These are phyloP conservation scores for Annulohypoxylon moriforme DNA, from an alignment of 495 filamentous ascomycete genomes.

Conservation along the genomic window DNA sequence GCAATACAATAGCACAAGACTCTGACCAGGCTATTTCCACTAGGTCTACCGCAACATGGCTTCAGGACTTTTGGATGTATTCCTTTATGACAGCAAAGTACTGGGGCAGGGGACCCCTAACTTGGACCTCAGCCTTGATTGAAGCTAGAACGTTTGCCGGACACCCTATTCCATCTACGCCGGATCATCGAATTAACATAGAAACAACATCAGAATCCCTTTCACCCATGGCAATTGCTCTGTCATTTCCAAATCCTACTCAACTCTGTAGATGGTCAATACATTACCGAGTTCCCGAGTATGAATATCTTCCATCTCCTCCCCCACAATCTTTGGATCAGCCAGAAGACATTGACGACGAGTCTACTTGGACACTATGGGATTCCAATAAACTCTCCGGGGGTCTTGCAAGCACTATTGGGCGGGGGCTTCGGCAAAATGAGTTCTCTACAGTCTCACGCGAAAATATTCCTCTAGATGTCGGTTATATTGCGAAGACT, in stretches of 20 bases:
- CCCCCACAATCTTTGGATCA: background rate
- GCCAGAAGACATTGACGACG: conserved; percentile 38
- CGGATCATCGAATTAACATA: background rate
- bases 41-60: conserved; percentile 40
- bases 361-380: conserved; percentile 48
- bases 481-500: conserved; percentile 41
- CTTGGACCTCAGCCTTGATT: conserved; percentile 47
- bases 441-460: conserved; percentile 43
- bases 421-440: conserved; percentile 47
- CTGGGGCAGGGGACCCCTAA: conserved; percentile 55
- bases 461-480: conserved; percentile 46
- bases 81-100: conserved; percentile 56
- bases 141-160: conserved; percentile 18
- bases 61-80: conserved; percentile 59
- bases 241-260: no score
- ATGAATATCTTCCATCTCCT: background rate
- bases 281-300: background rate
- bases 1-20: background rate
- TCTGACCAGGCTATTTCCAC: conserved; percentile 16
- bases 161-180: background rate
- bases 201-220: background rate
- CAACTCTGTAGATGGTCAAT: conserved; percentile 29
- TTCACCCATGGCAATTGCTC: no score
- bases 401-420: conserved; percentile 39
- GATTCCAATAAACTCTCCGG: background rate